Percentiles rank a stretch among this genome's conserved stretches.
Evolutionary conservation across 768 basidiomycete species (phyloP).

Genomic region (Amanita rubescens): DNA sequence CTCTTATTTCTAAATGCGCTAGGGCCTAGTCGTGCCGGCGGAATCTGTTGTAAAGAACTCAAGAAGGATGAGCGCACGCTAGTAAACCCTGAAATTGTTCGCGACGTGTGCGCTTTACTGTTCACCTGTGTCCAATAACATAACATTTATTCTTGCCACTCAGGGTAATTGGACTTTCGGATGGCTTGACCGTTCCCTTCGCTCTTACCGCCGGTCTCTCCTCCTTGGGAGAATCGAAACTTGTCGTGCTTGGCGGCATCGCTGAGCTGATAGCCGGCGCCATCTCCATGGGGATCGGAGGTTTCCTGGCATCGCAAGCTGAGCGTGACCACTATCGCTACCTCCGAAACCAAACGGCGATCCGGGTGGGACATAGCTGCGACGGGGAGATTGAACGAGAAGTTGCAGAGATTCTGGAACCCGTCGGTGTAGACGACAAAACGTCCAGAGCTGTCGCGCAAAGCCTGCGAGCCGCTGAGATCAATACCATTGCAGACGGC

Average conservation of each 20-base stretch:
- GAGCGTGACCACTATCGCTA: conserved; percentile 94
- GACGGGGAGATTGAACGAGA: conserved; percentile 96
- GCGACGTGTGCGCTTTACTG: conserved; percentile 62
- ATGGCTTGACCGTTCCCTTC: conserved; percentile 88
- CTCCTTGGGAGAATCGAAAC: conserved; percentile 77
- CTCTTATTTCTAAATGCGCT: conserved; percentile 53
- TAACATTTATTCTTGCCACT: neutral
- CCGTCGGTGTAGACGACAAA: conserved; percentile 82
- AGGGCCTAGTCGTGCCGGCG: conserved; percentile 44
- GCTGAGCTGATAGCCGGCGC: conserved; percentile 97
- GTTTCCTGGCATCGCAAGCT: conserved; percentile 94
- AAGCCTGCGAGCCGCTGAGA: conserved; percentile 62
- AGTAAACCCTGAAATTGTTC: conserved; percentile 79
- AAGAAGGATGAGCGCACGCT: conserved; percentile 77
- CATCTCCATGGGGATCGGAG: conserved; percentile 97
- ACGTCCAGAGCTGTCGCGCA: conserved; percentile 75
- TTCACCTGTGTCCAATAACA: neutral
- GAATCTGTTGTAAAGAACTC: conserved; percentile 85
- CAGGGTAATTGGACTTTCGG: conserved; percentile 86
- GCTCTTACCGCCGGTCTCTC: conserved; percentile 86
- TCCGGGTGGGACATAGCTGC: conserved; percentile 84
- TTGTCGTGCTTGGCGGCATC: conserved; percentile 92
- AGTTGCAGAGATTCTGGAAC: conserved; percentile 79
- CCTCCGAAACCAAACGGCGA: conserved; percentile 62
- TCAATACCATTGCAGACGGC: conserved; percentile 17